Base-by-base conservation (phyloP, 2,329 filamentous ascomycete genomes). In the Penicillium brasilianum region DNA sequence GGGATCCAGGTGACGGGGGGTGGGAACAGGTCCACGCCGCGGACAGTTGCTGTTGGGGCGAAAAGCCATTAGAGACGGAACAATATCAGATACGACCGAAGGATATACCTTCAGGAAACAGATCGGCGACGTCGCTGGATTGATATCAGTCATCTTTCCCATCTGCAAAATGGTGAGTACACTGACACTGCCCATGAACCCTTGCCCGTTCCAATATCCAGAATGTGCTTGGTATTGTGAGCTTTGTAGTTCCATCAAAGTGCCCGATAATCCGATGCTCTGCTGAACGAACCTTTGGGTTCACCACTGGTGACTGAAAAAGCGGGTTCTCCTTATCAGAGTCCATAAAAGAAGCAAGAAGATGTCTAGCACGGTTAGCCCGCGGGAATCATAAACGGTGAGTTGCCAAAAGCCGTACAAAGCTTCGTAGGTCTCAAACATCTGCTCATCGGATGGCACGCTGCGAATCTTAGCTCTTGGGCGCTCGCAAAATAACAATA, bases 1-100 rank as follows among this genome's bases (percentile, higher is more conserved):
- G 69, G 66, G 32, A 65, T 62, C 67, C 67, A 71, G 1, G 56
- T 59, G 7, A 59, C 56, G n/a, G 59, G 62, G 1, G 62, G 62
- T 4, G 62, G 62, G 52, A 66, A 70, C 13, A 71, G 59, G 44
- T 71, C 69, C 4, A 71, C 65, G 1, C 69, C 61, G 20, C 61
- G 61, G 32, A 63, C 61, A 32, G 55, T 63, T 14, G 57, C 61
- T 63, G 44, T 18, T 41, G 7, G 7, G 37, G 7, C 16, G 9
- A 7, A 16, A 7, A 16, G 8, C 10, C 7, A 7, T 41, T 20
- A 41, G 37, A 18, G n/a, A 20, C 7, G n/a, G 7, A 18, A 18
- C 6, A 41, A 10, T 25, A 25, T 36, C 46, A 3, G 20, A 7
- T 55, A 25, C 46, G 50, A 28, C 30, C 32, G 4, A 43, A 54